Evolutionary conservation across 495 filamentous ascomycete genomes (phyloP).

Genomic region (Penicillium malachiteum): DNA sequence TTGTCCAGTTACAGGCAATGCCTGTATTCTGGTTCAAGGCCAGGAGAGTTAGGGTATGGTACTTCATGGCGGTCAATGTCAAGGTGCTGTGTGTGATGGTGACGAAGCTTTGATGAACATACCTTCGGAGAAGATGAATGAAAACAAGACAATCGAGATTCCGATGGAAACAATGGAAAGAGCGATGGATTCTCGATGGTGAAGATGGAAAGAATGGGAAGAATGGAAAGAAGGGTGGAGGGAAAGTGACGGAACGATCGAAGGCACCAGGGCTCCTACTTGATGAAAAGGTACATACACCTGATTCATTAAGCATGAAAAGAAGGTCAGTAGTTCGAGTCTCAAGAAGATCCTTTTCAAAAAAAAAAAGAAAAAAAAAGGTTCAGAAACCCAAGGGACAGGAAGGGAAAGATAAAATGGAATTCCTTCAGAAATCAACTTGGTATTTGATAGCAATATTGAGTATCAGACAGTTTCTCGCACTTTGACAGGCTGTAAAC

Average conservation of each 20-base stretch:
- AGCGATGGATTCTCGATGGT: neutral
- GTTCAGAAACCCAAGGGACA: neutral
- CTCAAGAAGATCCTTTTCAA: too few relatives aligned
- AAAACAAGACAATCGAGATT: neutral
- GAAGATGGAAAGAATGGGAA: neutral
- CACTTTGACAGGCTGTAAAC: slow-evolving; percentile 28
- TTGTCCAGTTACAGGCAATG: slow-evolving; percentile 29
- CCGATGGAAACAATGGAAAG: neutral
- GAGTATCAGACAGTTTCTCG: slow-evolving; percentile 35
- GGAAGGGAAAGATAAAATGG: neutral
- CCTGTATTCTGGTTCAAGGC: slow-evolving; percentile 31
- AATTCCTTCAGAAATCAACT: neutral
- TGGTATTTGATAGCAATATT: neutral
- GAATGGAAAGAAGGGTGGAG: neutral
- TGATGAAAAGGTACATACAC: too few relatives aligned
- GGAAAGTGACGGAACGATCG: neutral
- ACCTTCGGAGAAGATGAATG: slow-evolving; percentile 2
- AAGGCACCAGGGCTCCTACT: too few relatives aligned
- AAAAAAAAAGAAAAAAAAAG: too few relatives aligned
- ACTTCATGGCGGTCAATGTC: slow-evolving; percentile 32
- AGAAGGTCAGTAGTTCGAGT: too few relatives aligned
- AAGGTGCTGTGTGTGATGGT: neutral
- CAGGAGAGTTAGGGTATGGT: slow-evolving; percentile 39
- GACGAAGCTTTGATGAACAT: neutral
- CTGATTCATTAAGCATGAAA: too few relatives aligned